Conservation (phyloP, 108 stramenopile species). For the Mayamaea pseudoterrestris region DNA sequence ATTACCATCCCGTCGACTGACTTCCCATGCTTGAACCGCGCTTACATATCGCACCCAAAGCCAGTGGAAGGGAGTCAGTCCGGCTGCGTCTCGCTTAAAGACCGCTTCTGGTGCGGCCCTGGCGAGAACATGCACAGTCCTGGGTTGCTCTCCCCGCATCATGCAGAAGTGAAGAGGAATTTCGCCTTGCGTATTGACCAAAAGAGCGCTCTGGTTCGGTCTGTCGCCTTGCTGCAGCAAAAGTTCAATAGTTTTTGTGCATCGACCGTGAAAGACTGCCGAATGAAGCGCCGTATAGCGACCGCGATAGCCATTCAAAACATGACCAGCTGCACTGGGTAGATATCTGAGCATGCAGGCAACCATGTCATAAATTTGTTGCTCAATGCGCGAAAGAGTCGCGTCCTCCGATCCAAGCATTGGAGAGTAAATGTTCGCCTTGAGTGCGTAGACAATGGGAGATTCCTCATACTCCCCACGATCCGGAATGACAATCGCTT, state of each 20-base stretch:
- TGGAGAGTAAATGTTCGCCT: constrained; percentile 55
- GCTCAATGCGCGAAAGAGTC: constrained; percentile 34
- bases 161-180: constrained; percentile 66
- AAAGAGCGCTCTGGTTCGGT: constrained; percentile 15
- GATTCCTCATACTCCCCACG: constrained; percentile 69
- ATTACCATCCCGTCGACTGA: constrained; percentile 15
- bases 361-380: constrained; percentile 51
- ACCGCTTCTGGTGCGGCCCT: constrained; percentile 54
- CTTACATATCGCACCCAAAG: constrained; percentile 65
- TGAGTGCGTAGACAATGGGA: constrained; percentile 57
- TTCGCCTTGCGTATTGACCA: constrained; percentile 62
- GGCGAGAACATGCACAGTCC: constrained; percentile 35
- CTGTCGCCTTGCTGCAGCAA: constrained; percentile 38
- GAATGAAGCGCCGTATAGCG: constrained; percentile 70
- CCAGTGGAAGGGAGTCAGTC: constrained; percentile 68
- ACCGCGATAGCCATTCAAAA: constrained; percentile 46
- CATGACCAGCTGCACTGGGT: constrained; percentile 41
- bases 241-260: constrained; percentile 46
- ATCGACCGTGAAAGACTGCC: constrained; percentile 68
- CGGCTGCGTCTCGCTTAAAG: constrained; percentile 41
- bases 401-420: constrained; percentile 19
- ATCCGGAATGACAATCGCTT: constrained; percentile 54
- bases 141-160: constrained; percentile 61
- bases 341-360: constrained; percentile 51
- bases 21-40: constrained; percentile 35